A percentile compares a stretch with the other conserved stretches of the same genome.
Evolutionary conservation across 148 eudicot species (phyloP).

Genomic region (Rhododendron griersonianum): DNA sequence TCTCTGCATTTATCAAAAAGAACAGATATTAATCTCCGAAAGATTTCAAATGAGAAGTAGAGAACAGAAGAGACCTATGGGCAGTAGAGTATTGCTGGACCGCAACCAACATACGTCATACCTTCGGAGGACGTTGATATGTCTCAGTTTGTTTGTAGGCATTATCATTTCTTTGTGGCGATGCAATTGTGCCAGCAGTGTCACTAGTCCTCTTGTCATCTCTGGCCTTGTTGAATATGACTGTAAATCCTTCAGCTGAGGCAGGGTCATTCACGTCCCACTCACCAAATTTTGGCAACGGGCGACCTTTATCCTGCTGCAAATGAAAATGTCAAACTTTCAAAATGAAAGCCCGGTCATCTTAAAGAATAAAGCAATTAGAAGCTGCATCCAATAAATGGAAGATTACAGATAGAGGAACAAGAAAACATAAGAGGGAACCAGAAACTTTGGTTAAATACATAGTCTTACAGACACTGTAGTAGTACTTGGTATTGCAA

Average conservation of each 20-base stretch:
- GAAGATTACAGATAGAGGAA: background rate
- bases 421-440: background rate
- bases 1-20: conserved; percentile 5
- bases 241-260: conserved; percentile 25
- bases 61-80: background rate
- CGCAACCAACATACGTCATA: background rate
- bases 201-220: conserved; percentile 18
- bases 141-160: background rate
- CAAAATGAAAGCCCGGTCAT: background rate
- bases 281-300: conserved; percentile 26
- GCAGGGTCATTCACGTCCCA: conserved; percentile 24
- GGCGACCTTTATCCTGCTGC: conserved; percentile 17
- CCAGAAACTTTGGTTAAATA: background rate
- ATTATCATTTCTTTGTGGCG: conserved; percentile 10
- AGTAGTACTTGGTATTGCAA: background rate
- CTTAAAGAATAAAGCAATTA: background rate
- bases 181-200: background rate
- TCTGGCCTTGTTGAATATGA: conserved; percentile 20
- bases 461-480: background rate
- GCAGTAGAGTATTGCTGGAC: background rate
- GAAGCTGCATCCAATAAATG: background rate
- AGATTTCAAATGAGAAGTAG: background rate
- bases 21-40: background rate
- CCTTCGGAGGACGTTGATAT: conserved; percentile 3
- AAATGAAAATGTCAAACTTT: background rate